These are phyloP conservation scores for Entoloma clypeatum DNA, from an alignment of 1,284 basidiomycete genomes.

Conservation along the genomic window DNA sequence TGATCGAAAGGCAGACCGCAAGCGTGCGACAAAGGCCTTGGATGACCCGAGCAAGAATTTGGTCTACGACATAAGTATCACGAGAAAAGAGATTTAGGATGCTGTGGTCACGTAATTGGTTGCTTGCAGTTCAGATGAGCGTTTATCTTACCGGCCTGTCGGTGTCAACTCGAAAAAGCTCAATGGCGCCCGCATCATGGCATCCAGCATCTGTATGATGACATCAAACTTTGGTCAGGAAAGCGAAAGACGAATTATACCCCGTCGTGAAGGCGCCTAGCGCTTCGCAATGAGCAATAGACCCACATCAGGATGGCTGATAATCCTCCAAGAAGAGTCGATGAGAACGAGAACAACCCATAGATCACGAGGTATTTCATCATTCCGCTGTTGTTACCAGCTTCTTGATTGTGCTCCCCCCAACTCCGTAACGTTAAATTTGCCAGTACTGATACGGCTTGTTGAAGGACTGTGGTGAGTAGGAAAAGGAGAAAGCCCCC, in stretches of 20 bases:
- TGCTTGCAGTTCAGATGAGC: background rate
- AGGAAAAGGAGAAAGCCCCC: constrained; percentile 70
- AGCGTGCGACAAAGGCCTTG: constrained; percentile 63
- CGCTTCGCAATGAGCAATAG: constrained; percentile 73
- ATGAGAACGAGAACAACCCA: constrained; percentile 55
- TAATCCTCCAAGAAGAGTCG: constrained; percentile 48
- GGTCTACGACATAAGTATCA: constrained; percentile 91
- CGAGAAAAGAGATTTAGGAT: constrained; percentile 89
- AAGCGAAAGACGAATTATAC: constrained; percentile 38
- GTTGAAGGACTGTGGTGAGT: constrained; percentile 50
- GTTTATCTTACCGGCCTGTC: constrained; percentile 56
- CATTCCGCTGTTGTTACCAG: constrained; percentile 57
- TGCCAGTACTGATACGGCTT: constrained; percentile 52
- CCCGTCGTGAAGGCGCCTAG: constrained; percentile 72
- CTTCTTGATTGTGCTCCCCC: constrained; percentile 72
- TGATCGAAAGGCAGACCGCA: constrained; percentile 64
- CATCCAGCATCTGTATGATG: constrained; percentile 58
- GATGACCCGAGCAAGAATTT: constrained; percentile 75
- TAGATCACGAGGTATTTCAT: constrained; percentile 58
- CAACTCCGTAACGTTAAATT: constrained; percentile 76
- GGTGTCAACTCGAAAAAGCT: constrained; percentile 88
- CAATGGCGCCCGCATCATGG: constrained; percentile 80
- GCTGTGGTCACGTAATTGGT: constrained; percentile 31
- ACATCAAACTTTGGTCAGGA: constrained; percentile 2
- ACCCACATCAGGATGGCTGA: constrained; percentile 73